phyloP scores from a whole-genome alignment of 2,329 filamentous ascomycete species.

The Nemania abortiva region DNA sequence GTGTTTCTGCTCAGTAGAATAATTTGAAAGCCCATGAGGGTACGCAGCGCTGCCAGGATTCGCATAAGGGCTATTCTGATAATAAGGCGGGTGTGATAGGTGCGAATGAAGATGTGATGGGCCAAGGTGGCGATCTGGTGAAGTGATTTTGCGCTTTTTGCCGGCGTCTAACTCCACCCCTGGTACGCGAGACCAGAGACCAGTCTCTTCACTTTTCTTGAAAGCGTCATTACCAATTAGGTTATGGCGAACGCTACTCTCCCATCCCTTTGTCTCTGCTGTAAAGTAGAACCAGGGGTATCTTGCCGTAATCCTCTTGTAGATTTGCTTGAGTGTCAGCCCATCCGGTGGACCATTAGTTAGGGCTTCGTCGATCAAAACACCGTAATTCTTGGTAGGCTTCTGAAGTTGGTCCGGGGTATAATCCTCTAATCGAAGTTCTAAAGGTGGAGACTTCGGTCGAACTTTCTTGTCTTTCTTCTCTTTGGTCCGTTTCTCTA shows the following conservation, averaged over 20 bases:
- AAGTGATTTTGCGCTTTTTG: slow-evolving; percentile 69
- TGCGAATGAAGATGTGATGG: slow-evolving; percentile 49
- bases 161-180: slow-evolving; percentile 70
- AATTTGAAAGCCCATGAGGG: slow-evolving; percentile 43
- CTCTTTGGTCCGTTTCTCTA: slow-evolving; percentile 66
- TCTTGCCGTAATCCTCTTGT: slow-evolving; percentile 69
- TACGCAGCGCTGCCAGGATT: slow-evolving; percentile 43
- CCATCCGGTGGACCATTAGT: slow-evolving; percentile 66
- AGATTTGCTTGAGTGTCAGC: slow-evolving; percentile 71
- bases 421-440: slow-evolving; percentile 67
- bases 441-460: slow-evolving; percentile 70
- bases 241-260: slow-evolving; percentile 74
- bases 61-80: slow-evolving; percentile 49
- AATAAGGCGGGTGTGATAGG: slow-evolving; percentile 48
- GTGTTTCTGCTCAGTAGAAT: slow-evolving; percentile 43
- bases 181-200: slow-evolving; percentile 68
- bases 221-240: slow-evolving; percentile 73
- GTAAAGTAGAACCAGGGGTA: slow-evolving; percentile 72
- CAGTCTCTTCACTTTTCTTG: slow-evolving; percentile 67
- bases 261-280: slow-evolving; percentile 74
- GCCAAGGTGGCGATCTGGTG: slow-evolving; percentile 60
- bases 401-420: slow-evolving; percentile 70
- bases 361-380: slow-evolving; percentile 71
- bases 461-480: slow-evolving; percentile 71
- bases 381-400: slow-evolving; percentile 72